Percentiles rank a stretch among this genome's conserved stretches.
Conservation (phyloP, 208 protist species). For the Leishmania braziliensis region DNA sequence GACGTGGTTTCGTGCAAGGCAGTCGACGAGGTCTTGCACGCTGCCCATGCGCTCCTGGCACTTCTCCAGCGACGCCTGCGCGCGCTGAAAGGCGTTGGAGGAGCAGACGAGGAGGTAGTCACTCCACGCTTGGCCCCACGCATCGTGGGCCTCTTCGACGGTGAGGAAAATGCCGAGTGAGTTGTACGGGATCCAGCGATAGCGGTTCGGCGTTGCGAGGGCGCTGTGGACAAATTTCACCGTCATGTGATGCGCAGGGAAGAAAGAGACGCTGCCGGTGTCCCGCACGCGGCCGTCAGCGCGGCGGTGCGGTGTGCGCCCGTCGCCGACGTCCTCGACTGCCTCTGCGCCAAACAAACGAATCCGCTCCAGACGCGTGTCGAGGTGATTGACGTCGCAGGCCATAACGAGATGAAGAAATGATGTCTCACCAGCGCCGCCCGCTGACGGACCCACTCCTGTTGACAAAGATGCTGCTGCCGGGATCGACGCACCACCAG, state of each 20-base stretch:
- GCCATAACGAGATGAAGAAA: constrained; percentile 52
- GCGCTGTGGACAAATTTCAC: constrained; percentile 58
- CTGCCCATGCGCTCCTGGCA: constrained; percentile 33
- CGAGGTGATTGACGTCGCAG: constrained; percentile 64
- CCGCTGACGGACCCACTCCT: background rate
- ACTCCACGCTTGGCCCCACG: constrained; percentile 7
- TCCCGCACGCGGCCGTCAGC: constrained; percentile 51
- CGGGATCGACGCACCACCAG: background rate
- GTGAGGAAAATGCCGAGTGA: constrained; percentile 56
- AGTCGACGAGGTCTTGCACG: constrained; percentile 61
- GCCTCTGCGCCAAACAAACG: constrained; percentile 69
- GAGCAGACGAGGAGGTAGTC: constrained; percentile 50
- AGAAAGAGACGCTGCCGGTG: constrained; percentile 59
- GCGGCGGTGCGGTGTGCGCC: constrained; percentile 45
- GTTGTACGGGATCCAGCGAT: constrained; percentile 84
- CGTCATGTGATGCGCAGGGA: constrained; percentile 50
- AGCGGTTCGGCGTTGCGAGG: constrained; percentile 76
- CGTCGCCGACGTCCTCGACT: constrained; percentile 85
- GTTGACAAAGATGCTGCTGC: background rate
- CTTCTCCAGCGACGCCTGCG: constrained; percentile 40
- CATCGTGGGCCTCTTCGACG: constrained; percentile 14
- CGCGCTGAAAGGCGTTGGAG: constrained; percentile 45
- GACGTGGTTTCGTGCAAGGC: constrained; percentile 40
- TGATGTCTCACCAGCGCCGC: constrained; percentile 10
- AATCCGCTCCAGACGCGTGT: constrained; percentile 76